Evolutionary conservation across 176 grass and related monocot genomes (phyloP), one percentile per base, ranked within the genome.

Genomic region (Rhynchospora pubera): DNA sequence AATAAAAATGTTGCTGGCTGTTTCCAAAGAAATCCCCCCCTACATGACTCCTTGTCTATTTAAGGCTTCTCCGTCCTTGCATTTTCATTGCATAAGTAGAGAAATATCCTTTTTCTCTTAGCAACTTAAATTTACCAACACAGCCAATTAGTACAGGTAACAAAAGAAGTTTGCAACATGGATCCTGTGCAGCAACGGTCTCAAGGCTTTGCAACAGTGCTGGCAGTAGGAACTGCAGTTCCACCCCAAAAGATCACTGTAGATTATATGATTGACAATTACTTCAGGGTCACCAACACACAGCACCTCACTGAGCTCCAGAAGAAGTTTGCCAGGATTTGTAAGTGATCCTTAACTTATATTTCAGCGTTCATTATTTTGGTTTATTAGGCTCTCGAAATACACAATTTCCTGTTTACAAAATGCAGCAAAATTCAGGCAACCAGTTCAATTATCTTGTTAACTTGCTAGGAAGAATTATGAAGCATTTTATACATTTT

Each of bases 231-330:
- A 15, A 80, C 77, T 21, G 77, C 57, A 19, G 34, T 80, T 21
- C 77, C 77, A n/a, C 77, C 77, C 8, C 28, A 58, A 10, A 62
- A 80, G 50, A 22, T 24, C 42, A 21, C 77, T 22, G 0, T 62
- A 6, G 77, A 80, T 12, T 50, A 80, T 12, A 60, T 43, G 32
- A 62, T 80, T 15, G 30, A 80, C 58, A 39, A 23, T 58, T 80
- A 80, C 26, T 62, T 80, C 77, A 45, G 77, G 32, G 6, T 80
- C 77, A 80, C 77, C 26, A 80, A 80, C n/a, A 60, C 10, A 22
- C 56, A 80, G 39, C 77, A 80, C 42, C 56, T 61, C 8, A 80
- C 56, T 80, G 77, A 80, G 77, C 77, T 80, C 32, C 61, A 80
- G 30, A 80, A 80, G 77, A 80, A 80, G 15, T 80, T 24, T 46